Evolutionary conservation across 192 early-diverging fungal genomes (phyloP).

Genomic region (Entomortierella parvispora): DNA sequence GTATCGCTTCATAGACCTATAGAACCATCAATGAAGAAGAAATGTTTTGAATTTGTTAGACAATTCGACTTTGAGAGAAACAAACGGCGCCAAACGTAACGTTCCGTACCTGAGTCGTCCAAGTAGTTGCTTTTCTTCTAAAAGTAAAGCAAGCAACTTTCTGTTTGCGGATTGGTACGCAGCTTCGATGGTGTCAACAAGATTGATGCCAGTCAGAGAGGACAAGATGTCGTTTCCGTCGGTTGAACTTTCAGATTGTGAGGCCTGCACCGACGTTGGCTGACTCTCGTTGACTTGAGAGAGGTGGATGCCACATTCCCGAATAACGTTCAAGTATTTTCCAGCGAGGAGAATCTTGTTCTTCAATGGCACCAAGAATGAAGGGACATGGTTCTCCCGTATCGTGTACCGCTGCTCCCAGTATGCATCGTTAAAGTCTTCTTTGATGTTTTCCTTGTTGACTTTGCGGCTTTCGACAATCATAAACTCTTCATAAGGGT

Average conservation of each 20-base stretch:
- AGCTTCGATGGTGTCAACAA: slow-evolving; percentile 78
- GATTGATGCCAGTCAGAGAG: slow-evolving; percentile 66
- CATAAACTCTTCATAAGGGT: slow-evolving; percentile 94
- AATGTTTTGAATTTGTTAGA: neutral
- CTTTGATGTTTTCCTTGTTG: slow-evolving; percentile 67
- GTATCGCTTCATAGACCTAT: slow-evolving; percentile 90
- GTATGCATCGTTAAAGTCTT: slow-evolving; percentile 86
- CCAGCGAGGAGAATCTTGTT: slow-evolving; percentile 90
- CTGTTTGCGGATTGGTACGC: slow-evolving; percentile 93
- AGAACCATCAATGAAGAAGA: neutral
- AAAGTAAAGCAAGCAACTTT: slow-evolving; percentile 80
- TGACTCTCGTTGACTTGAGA: slow-evolving; percentile 38
- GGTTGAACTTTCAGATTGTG: slow-evolving; percentile 8
- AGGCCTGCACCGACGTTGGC: slow-evolving; percentile 28
- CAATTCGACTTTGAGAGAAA: neutral
- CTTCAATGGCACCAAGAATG: slow-evolving; percentile 79
- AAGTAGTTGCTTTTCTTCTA: slow-evolving; percentile 82
- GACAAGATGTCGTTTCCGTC: slow-evolving; percentile 63
- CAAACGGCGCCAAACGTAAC: neutral
- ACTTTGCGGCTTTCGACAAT: slow-evolving; percentile 75
- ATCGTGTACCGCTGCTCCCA: slow-evolving; percentile 86
- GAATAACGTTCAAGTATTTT: slow-evolving; percentile 94
- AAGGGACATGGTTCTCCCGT: slow-evolving; percentile 71
- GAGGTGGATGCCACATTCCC: slow-evolving; percentile 77
- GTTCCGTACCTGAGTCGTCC: slow-evolving; percentile 69